Evolutionary conservation across 352 stramenopile species (phyloP), one percentile per base, ranked within the genome.

Genomic region (Poterioochromonas sp.): DNA sequence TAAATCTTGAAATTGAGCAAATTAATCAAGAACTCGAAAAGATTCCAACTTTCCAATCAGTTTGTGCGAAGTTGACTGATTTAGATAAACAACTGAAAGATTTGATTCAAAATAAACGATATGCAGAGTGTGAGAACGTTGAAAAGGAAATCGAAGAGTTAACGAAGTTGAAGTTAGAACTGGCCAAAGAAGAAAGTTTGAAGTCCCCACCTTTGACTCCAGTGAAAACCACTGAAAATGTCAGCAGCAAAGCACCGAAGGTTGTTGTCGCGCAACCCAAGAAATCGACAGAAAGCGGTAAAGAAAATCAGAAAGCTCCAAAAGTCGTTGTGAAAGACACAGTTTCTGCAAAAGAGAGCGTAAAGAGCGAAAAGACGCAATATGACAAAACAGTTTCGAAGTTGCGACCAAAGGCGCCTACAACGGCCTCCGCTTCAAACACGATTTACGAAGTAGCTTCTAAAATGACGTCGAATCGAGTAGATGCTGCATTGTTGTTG

Each of bases 401-500:
- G 68, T 80, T 92, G 15, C 81, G 87, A 43, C 85, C 85, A 3
- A 88, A 90, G 71, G 83, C 95, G 73, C 93, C 95, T 11, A 82
- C 97, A n/a, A 94, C 93, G 0, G 87, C 94, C 29, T 73, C 73
- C 12, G 85, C 93, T n/a, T 84, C 86, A 0, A 84, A 87, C 29
- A 92, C 84, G 18, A 85, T 98, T n/a, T 85, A 90, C 0, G 86
- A 94, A 47, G 85, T 97, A 5, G 87, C 88, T 1, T 84, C 88
- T 53, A 91, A 89, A 58, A 92, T 98, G 84, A 87, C 89, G 22
- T 88, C 88, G 49, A 94, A 94, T 76, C 86, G 94, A 32, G 87
- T 91, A 44, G 91, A 96, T 80, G 95, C 91, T 34, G 90, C 95
- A 20, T 85, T 98, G 12, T 89, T 98, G 41, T 87, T 96, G 22